Evolutionary conservation across 2,329 filamentous ascomycete species (phyloP), one percentile per base, ranked within the genome.

Genomic region (Huntiella savannae): DNA sequence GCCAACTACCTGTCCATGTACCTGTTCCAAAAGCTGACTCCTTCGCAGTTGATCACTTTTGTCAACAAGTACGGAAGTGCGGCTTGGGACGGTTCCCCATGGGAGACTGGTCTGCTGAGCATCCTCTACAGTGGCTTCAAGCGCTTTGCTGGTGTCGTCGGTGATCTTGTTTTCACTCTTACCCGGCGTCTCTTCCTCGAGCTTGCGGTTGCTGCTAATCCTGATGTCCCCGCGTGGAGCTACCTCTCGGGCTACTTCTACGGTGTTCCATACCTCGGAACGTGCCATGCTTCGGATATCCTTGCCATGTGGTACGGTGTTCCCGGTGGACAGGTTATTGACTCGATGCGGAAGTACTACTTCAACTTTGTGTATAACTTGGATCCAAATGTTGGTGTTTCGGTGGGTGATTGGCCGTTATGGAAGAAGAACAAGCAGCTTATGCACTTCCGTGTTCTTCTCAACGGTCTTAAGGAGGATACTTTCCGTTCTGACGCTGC

Each of bases 41-140:
- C 43, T 7, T 41, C 34, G 0, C 59, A 67, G 17, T 56, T 81
- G n/a, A 53, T 61, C 3, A 59, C 57, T 0, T 59, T 79, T 0
- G 63, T 79, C 2, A 60, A 56, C 15, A 69, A 64, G 0, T 82
- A 82, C 54, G 55, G 60, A 3, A 56, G 60, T 10, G 60, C 66
- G 38, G 71, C 75, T 33, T 70, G 67, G 0, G 60, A 68, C 39
- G 75, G 75, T 40, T 72, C 69, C 0, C 77, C 77, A 0, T 79
- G 75, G 62, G 62, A 69, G 40, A 79, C 76, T 0, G 62, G 67
- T 2, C 42, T 63, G 1, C 49, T 71, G 10, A 75, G 79, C 58
- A 71, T 77, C 54, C 67, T 70, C 55, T 79, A 77, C 53, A 73
- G 75, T 0, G 69, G 79, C 53, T 80, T 69, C 62, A 82, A 81